These are phyloP conservation scores for Wallacemonas sp. DNA, from an alignment of 208 protist genomes.

Conservation along the genomic window DNA sequence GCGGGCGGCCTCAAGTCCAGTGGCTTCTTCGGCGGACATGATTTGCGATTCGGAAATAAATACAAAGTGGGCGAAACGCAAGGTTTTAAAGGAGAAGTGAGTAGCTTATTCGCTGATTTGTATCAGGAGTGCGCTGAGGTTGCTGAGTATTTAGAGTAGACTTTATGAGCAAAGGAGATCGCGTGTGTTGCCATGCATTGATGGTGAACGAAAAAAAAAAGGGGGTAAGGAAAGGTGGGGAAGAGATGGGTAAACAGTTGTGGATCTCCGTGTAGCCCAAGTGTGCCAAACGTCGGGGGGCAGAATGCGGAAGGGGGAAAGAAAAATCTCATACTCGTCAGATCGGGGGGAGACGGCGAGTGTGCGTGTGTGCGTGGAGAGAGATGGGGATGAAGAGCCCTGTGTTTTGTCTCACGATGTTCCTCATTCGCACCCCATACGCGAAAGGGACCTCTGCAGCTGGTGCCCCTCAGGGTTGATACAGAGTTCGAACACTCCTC, in stretches of 20 bases:
- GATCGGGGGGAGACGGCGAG: too few relatives aligned
- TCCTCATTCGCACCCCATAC: too few relatives aligned
- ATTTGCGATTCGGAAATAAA: slow-evolving; percentile 11
- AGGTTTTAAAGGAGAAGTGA: not conserved
- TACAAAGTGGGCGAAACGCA: not conserved
- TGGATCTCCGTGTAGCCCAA: not conserved
- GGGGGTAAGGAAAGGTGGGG: not conserved
- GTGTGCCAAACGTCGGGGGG: not conserved
- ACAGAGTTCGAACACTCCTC: too few relatives aligned
- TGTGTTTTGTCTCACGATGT: too few relatives aligned
- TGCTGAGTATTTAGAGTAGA: not conserved
- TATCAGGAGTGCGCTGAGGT: not conserved
- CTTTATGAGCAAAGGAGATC: not conserved
- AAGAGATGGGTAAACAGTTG: slow-evolving; percentile 1
- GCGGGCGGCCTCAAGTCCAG: slow-evolving; percentile 80
- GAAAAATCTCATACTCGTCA: too few relatives aligned
- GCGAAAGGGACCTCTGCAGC: too few relatives aligned
- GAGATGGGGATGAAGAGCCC: too few relatives aligned
- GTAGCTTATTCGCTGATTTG: not conserved
- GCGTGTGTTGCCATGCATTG: not conserved
- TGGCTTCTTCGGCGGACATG: slow-evolving; percentile 65
- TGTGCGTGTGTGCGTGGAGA: too few relatives aligned
- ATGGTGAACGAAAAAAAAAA: slow-evolving; percentile 9
- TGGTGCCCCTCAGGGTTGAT: too few relatives aligned
- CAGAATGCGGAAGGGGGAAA: too few relatives aligned